Conservation (phyloP, 1,284 basidiomycete genomes). For the Coniferiporia weirii region DNA sequence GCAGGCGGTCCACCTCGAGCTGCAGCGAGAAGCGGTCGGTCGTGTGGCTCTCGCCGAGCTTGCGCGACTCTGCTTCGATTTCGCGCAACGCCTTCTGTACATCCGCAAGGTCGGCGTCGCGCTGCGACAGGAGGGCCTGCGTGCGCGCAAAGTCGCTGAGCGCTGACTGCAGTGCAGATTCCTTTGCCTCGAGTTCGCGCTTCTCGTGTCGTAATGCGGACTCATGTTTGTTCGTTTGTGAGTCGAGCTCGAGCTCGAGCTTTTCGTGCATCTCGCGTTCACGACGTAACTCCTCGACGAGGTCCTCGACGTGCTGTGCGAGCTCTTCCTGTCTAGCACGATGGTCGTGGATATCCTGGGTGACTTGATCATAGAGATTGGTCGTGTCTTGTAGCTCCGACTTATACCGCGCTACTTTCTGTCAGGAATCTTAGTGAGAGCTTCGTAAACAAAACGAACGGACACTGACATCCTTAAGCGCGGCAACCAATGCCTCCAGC, state of each 20-base stretch:
- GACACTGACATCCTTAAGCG: slow-evolving; percentile 70
- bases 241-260: slow-evolving; percentile 48
- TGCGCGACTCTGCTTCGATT: slow-evolving; percentile 63
- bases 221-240: slow-evolving; percentile 54
- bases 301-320: slow-evolving; percentile 67
- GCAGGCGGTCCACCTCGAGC: slow-evolving; percentile 85
- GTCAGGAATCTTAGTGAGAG: slow-evolving; percentile 16
- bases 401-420: slow-evolving; percentile 66
- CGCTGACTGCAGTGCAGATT: slow-evolving; percentile 56
- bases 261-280: slow-evolving; percentile 55
- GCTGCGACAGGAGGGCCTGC: slow-evolving; percentile 56
- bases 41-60: slow-evolving; percentile 75
- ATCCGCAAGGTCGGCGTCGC: slow-evolving; percentile 67
- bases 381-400: slow-evolving; percentile 57
- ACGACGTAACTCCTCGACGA: slow-evolving; percentile 58
- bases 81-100: slow-evolving; percentile 71
- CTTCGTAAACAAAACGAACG: not conserved
- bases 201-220: slow-evolving; percentile 51
- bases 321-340: slow-evolving; percentile 52
- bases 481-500: slow-evolving; percentile 63
- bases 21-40: slow-evolving; percentile 85
- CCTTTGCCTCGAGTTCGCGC: slow-evolving; percentile 61
- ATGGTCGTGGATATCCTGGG: slow-evolving; percentile 54
- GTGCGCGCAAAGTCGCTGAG: slow-evolving; percentile 56
- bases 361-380: slow-evolving; percentile 55